Evolutionary conservation across 768 basidiomycete genomes (phyloP), one percentile per base, ranked within the genome.

Genomic region (Kwoniella dendrophila): DNA sequence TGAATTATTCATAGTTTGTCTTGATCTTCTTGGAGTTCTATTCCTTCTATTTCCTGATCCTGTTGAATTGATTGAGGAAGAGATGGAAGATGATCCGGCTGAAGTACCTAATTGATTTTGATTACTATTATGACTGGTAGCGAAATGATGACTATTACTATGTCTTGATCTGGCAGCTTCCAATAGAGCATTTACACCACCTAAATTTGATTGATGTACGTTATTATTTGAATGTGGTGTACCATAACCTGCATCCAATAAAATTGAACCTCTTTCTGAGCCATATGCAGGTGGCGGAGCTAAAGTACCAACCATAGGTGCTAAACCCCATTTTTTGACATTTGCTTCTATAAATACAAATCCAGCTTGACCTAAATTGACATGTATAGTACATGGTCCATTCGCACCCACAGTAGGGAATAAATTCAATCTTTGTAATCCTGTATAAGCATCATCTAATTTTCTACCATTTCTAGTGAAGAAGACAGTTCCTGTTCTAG

Each of bases 341-440:
- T 99, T 97, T 33, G 96, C 96, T 81, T 99, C 96, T 72, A 99
- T 97, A 71, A 96, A 98, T 38, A 98, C 96, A 76, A 99, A 99
- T 4, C 96, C 96, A 4, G 91, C 88, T 80, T 98, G 96, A 7
- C 96, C 96, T 14, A 99, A 85, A 78, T 99, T 99, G 74, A 97
- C 90, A 71, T 99, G 96, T 7, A 99, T 87, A 66, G 89, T 94
- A 79, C 92, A 95, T 4, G 95, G 90, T 0, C 95, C 94, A 73
- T 95, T 91, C 18, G 95, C 93, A 47, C 95, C 96, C 56, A 99
- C 87, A 50, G 92, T 93, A 57, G 96, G 96, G 83, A 99, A 99
- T 18, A 99, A 85, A 73, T 98, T 98, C 84, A 88, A 90, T 56
- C 86, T 84, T 72, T 86, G 90, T 60, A 99, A 83, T 36, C 93